Conservation (phyloP, 371 early-diverging fungal genomes). For the Mortierella sp. region DNA sequence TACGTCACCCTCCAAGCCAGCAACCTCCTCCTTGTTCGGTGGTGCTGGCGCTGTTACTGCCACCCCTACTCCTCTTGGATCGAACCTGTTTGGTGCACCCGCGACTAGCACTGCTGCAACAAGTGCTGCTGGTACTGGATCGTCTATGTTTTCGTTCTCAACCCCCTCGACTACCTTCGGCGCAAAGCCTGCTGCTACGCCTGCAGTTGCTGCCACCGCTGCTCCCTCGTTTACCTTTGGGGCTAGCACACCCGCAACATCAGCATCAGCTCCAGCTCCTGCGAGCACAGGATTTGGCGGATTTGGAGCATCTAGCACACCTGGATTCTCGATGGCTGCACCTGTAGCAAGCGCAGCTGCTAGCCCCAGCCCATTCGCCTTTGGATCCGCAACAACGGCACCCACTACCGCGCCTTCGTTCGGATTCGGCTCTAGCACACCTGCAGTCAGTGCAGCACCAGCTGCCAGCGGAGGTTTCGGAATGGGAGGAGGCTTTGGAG, state of each 20-base stretch:
- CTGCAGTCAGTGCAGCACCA: not conserved
- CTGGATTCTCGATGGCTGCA: not conserved
- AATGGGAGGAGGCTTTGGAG: not conserved
- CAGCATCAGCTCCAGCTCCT: conserved; percentile 12
- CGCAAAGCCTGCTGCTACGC: conserved; percentile 9
- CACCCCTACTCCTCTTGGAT: conserved; percentile 10
- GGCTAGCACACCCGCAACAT: conserved; percentile 11
- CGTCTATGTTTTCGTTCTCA: conserved; percentile 4
- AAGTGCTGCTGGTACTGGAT: not conserved
- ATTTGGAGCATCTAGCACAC: not conserved
- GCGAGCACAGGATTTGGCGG: not conserved
- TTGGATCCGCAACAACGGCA: conserved; percentile 12
- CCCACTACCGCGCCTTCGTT: conserved; percentile 9
- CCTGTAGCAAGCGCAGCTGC: not conserved
- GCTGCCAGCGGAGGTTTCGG: not conserved
- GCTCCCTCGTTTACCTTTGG: conserved; percentile 21
- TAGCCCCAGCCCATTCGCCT: not conserved
- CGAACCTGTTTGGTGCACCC: not conserved
- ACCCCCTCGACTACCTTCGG: conserved; percentile 16
- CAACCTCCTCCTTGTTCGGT: not conserved
- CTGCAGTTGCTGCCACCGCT: conserved; percentile 1
- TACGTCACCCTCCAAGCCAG: not conserved
- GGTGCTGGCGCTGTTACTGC: not conserved
- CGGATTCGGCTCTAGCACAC: conserved; percentile 16
- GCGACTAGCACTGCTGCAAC: not conserved